Percentiles rank a stretch among this genome's conserved stretches.
Conservation (phyloP, 257 asterid species). For the Cruciata laevipes region DNA sequence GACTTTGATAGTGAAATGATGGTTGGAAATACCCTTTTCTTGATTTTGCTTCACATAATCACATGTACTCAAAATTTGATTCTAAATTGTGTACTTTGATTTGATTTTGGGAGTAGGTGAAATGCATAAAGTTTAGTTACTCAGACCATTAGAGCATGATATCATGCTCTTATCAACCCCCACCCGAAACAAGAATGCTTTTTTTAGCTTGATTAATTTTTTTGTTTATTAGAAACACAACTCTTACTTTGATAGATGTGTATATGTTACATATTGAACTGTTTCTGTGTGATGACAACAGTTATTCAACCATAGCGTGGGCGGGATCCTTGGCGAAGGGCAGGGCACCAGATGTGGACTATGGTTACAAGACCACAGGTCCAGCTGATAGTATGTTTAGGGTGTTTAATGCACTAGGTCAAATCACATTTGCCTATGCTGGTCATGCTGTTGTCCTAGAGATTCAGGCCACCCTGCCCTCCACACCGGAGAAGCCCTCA, state of each 20-base stretch:
- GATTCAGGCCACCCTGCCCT: slow-evolving; percentile 86
- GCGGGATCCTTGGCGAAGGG: slow-evolving; percentile 59
- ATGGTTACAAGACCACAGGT: slow-evolving; percentile 52
- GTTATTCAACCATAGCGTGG: slow-evolving; percentile 89
- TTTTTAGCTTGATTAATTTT: background rate
- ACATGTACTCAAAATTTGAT: background rate
- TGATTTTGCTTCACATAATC: background rate
- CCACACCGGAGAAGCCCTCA: slow-evolving; percentile 84
- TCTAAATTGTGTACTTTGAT: background rate
- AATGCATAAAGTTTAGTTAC: background rate
- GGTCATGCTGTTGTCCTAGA: slow-evolving; percentile 86
- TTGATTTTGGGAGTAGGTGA: background rate
- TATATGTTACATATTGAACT: background rate
- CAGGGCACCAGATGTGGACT: slow-evolving; percentile 54
- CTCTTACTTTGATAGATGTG: background rate
- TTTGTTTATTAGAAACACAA: background rate
- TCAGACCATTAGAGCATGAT: background rate
- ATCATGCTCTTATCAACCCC: background rate
- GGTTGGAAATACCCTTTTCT: background rate
- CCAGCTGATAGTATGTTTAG: slow-evolving; percentile 54
- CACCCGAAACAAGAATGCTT: background rate
- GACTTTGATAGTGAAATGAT: background rate
- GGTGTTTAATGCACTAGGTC: slow-evolving; percentile 69
- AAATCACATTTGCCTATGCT: slow-evolving; percentile 75
- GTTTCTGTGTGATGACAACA: slow-evolving; percentile 22